Base-by-base conservation (phyloP, 768 basidiomycete species). In the Hericium coralloides region DNA sequence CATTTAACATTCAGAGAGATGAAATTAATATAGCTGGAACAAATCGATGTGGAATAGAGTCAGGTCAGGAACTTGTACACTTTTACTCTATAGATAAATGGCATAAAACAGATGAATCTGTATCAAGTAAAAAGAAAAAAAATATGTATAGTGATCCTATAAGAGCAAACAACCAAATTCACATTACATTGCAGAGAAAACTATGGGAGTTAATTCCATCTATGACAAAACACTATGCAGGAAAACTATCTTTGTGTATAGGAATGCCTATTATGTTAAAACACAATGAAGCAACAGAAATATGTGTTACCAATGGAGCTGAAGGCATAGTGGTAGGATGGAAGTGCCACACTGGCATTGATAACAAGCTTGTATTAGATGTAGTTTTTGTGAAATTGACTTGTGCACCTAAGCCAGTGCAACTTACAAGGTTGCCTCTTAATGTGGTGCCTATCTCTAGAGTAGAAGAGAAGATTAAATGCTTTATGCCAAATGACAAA, bases 1-100 rank as follows among this genome's bases (percentile, higher is more conserved):
- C 67, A 3, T 58, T 59, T 17, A 76, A 75, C 66, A 31, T 62
- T 12, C 65, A 72, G 23, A 70, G 72, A 56, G 75, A 77, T 60
- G 57, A 63, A 54, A 66, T 75, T 0, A 78, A 78, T 62, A n/a
- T 60, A 9, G 5, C 70, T 0, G 72, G 72, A 2, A 38, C 54
- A 17, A 9, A 52, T 14, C 57, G 67, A 14, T 78, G 73, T 67
- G 69, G 74, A 1, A 14, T 22, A 26, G 72, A 74, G 12, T 66
- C 59, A 10, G 49, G 55, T 0, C 72, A 71, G 58, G 12, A 39
- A 1, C 49, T 74, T 12, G 23, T 18, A 15, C 6, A 62, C 7
- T 74, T 72, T 58, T 68, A 68, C 56, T 69, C 68, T 20, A 57
- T 59, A 20, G 52, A 52, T 36, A 52, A 15, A 12, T 38, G 26